Evolutionary conservation across 176 grass and related monocot species (phyloP).

Genomic region (Canna indica): DNA sequence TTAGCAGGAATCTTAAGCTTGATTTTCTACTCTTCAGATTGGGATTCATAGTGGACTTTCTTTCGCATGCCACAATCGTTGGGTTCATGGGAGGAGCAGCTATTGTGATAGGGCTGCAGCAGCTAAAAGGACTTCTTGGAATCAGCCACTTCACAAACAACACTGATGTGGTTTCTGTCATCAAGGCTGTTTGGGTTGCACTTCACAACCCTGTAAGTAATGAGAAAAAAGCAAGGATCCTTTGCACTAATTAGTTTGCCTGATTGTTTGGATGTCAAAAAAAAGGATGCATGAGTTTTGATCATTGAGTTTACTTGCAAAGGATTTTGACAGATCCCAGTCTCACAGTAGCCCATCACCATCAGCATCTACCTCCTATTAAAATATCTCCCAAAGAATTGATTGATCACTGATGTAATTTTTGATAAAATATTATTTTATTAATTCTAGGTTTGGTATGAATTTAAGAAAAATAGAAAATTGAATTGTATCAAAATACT

Average conservation of each 20-base stretch:
- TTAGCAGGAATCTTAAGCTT: not conserved
- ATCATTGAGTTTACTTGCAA: no score
- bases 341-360: no score
- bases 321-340: no score
- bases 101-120: slow-evolving; percentile 83
- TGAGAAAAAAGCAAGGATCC: not conserved
- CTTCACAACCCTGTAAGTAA: slow-evolving; percentile 51
- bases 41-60: slow-evolving; percentile 82
- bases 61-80: slow-evolving; percentile 88
- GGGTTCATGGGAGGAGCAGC: slow-evolving; percentile 93
- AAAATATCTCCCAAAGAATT: no score
- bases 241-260: no score
- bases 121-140: slow-evolving; percentile 84
- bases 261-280: no score
- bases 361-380: no score
- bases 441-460: no score
- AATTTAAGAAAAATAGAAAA: no score
- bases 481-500: not conserved
- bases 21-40: slow-evolving; percentile 27
- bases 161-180: slow-evolving; percentile 69
- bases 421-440: no score
- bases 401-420: no score
- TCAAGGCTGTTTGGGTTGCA: slow-evolving; percentile 44
- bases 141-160: slow-evolving; percentile 74
- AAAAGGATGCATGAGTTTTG: no score